Conservation (phyloP, 2,329 filamentous ascomycete species). For the Trichoderma cornu-damae region DNA sequence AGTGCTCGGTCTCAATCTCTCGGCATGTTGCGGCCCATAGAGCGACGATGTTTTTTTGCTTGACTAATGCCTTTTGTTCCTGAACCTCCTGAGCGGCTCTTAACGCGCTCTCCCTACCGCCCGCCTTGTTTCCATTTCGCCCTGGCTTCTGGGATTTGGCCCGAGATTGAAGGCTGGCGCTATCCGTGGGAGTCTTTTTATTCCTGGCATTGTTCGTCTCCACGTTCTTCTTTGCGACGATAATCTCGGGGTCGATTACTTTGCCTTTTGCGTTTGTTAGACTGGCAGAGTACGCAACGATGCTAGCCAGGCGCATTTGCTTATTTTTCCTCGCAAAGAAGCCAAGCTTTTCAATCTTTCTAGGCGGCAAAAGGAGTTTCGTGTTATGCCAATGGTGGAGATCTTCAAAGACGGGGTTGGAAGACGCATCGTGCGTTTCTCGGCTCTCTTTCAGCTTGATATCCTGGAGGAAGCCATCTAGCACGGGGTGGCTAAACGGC, state of each 20-base stretch:
- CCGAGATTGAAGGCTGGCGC: conserved; percentile 19
- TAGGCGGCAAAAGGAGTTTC: conserved; percentile 40
- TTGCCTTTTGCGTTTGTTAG: conserved; percentile 61
- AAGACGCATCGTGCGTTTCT: conserved; percentile 1
- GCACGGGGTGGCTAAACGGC: conserved; percentile 43
- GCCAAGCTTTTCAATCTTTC: conserved; percentile 23
- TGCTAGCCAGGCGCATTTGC: conserved; percentile 63
- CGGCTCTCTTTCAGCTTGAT: conserved; percentile 35
- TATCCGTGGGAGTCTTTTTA: background rate
- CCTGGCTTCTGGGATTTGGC: conserved; percentile 19
- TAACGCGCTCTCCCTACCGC: conserved; percentile 37
- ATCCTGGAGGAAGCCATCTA: conserved; percentile 42
- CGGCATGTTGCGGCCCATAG: background rate
- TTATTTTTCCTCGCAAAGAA: conserved; percentile 43
- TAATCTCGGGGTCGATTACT: conserved; percentile 57
- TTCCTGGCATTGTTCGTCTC: conserved; percentile 15
- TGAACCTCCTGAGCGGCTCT: conserved; percentile 33
- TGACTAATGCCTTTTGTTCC: conserved; percentile 27
- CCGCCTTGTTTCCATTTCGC: conserved; percentile 23
- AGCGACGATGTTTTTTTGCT: background rate
- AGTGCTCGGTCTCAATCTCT: conserved; percentile 43
- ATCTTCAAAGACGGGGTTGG: conserved; percentile 42
- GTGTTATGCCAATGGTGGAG: conserved; percentile 59
- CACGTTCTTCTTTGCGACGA: conserved; percentile 42
- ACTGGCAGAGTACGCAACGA: conserved; percentile 63